Base-by-base conservation (phyloP, 768 basidiomycete species). In the Russula earlei region DNA sequence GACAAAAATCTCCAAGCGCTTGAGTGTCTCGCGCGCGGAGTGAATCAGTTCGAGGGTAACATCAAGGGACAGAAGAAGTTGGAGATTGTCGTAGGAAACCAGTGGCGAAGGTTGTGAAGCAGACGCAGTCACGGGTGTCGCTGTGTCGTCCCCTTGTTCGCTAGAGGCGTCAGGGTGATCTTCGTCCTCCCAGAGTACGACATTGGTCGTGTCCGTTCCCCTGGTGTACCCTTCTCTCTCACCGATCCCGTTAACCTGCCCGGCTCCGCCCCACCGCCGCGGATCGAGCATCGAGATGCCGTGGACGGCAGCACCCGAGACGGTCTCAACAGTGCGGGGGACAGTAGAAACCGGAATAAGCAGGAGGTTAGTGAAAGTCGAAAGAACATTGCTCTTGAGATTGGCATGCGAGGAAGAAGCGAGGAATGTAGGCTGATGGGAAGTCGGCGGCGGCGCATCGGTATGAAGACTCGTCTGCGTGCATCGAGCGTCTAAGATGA, bases 301-400 rank as follows among this genome's bases (percentile, higher is more conserved):
- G 55, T 85, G 85, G 3, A 83, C 90, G 2, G 91, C 87, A 8
- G 83, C 87, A 2, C 79, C 83, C 8, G 85, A 84, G 8, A 87
- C 83, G 4, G 77, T 81, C 55, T 66, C 79, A 10, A 70, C 67
- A 3, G 85, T 82, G 14, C 88, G 82, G 0, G 95, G 95, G 2
- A 98, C 93, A 67, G 98, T 95, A 1, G 94, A 96, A 17, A 99
- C 96, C 0, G 96, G 95, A 0, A 98, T 74, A 0, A 98, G 74
- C 6, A 99, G 82, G 1, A 91, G 79, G 58, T 89, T 85, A 2
- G 89, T 88, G 69, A 99, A 98, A 0, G 91, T 89, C 0, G 91
- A 86, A 1, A 98, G 77, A 8, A 98, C 89, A 63, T 87, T 96
- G 40, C 91, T 83, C 65, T 99, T 99, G 56, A 94, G 82, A 59